Evolutionary conservation across 2,329 filamentous ascomycete genomes (phyloP).

Genomic region (Zelopaecilomyces penicillatus): DNA sequence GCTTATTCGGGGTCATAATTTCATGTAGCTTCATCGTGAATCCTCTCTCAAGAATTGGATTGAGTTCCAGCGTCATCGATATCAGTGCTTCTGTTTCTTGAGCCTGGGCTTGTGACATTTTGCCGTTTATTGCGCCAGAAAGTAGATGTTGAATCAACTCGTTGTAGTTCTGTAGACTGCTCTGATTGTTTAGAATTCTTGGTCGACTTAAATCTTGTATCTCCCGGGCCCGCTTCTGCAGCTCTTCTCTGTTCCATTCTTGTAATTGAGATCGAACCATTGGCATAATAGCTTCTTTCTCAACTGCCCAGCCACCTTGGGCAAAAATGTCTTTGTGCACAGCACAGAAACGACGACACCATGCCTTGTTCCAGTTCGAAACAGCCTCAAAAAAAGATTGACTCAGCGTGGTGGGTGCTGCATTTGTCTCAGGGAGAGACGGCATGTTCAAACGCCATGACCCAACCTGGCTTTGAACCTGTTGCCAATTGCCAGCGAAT

Average conservation of each 20-base stretch:
- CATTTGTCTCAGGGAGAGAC: no score
- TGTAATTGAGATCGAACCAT: conserved; percentile 2
- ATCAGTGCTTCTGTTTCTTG: conserved; percentile 10
- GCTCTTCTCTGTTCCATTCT: neutral
- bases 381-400: neutral
- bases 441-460: no score
- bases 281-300: neutral
- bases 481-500: no score
- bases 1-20: no score
- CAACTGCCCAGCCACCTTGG: neutral
- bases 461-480: no score
- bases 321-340: conserved; percentile 5
- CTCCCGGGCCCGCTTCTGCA: conserved; percentile 7
- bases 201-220: neutral
- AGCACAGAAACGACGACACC: conserved; percentile 5
- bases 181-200: neutral
- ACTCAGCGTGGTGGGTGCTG: no score
- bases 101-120: no score
- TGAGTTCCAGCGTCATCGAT: conserved; percentile 11
- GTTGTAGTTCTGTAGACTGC: neutral
- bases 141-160: neutral
- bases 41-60: conserved; percentile 1
- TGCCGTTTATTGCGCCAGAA: no score
- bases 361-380: conserved; percentile 14
- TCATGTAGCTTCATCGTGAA: no score